Evolutionary conservation across 1,284 basidiomycete genomes (phyloP), one percentile per base, ranked within the genome.

Genomic region (Cutaneotrichosporon sp.): DNA sequence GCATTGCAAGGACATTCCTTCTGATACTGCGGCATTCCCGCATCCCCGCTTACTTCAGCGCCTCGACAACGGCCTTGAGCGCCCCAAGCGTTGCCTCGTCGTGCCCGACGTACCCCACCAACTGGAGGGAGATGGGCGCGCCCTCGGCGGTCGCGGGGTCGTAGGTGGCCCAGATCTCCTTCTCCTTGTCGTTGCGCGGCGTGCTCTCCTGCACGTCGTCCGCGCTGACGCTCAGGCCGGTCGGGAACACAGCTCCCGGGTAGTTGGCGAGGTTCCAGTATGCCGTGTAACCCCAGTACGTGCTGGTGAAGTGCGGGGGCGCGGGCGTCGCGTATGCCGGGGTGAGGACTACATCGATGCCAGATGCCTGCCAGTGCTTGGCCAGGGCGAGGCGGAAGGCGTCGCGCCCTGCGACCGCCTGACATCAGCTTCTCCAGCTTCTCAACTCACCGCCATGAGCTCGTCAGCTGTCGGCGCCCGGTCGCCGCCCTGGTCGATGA

Each of bases 211-310:
- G 56, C 3, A 22, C 50, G 49, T 72, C 79, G 89, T 91, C 83
- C 84, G 89, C 45, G 85, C 63, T 71, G 4, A 54, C 59, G 53
- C 73, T 82, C 55, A 69, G 65, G 0, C 86, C 84, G 0, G 87
- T 87, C 0, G 91, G 91, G 64, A 92, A 83, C 5, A 85, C 79
- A 14, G 85, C 80, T 1, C 84, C 82, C 0, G 89, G 82, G 68
- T 87, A 89, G 72, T 91, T 89, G 27, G 89, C 82, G 4, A 82
- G 72, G 70, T 90, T 91, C 83, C 84, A 90, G 46, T 86, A 66
- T 69, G 81, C 81, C 0, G 89, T 89, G 69, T 89, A 89, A 43
- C 65, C 62, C 65, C 72, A 75, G 59, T 78, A 74, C 54, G 64
- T 69, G 27, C 70, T 58, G 1, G 74, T 75, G 22, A 69, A 69